phyloP scores from a whole-genome alignment of 768 basidiomycete genomes.

The Hericium coralloides region DNA sequence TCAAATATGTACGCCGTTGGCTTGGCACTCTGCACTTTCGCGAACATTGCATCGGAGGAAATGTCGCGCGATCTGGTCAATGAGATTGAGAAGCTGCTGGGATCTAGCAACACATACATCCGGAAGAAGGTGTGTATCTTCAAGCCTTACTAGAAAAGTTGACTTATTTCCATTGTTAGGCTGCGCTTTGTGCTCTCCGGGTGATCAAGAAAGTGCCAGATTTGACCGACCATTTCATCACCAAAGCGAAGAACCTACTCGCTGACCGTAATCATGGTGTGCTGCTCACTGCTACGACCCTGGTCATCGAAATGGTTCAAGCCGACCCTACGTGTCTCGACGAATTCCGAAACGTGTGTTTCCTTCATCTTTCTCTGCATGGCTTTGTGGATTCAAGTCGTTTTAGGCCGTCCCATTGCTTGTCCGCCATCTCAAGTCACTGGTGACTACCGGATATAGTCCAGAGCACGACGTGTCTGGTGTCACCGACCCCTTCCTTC shows the following conservation, averaged over 20 bases:
- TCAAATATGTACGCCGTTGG: conserved; percentile 99
- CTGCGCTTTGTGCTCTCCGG: conserved; percentile 88
- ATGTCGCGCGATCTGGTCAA: conserved; percentile 98
- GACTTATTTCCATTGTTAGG: conserved; percentile 37
- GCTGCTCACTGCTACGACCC: conserved; percentile 85
- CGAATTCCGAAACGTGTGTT: conserved; percentile 82
- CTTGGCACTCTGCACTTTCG: conserved; percentile 94
- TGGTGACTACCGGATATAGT: conserved; percentile 94
- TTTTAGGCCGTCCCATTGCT: conserved; percentile 84
- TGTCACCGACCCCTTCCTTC: conserved; percentile 93
- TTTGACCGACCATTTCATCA: conserved; percentile 83
- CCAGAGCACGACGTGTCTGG: conserved; percentile 99
- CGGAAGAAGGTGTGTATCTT: conserved; percentile 77
- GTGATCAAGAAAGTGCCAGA: conserved; percentile 96
- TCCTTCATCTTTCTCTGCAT: neutral
- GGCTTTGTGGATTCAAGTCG: conserved; percentile 4
- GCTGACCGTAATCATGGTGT: conserved; percentile 98
- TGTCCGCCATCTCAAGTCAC: conserved; percentile 88
- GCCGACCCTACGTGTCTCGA: conserved; percentile 62
- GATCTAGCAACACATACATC: conserved; percentile 97
- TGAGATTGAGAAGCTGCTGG: conserved; percentile 94
- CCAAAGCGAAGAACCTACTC: conserved; percentile 83
- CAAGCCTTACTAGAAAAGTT: neutral
- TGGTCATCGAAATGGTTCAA: conserved; percentile 92
- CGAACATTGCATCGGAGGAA: conserved; percentile 98